A percentile compares a stretch with the other conserved stretches of the same genome.
These are phyloP conservation scores for Apiotrichum siamense DNA, from an alignment of 1,284 basidiomycete genomes.

Conservation along the genomic window DNA sequence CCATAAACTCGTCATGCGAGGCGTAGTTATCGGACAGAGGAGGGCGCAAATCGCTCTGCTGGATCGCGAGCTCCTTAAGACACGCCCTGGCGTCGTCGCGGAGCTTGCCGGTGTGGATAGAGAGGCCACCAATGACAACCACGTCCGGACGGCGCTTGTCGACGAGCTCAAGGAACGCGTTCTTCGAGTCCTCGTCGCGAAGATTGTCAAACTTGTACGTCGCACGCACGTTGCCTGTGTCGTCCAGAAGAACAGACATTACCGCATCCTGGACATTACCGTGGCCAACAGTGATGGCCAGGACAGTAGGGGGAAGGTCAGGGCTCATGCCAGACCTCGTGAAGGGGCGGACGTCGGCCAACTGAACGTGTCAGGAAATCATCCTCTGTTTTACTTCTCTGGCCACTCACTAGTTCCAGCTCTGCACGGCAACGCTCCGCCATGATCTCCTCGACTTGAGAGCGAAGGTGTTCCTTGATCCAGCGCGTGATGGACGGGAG, in stretches of 20 bases:
- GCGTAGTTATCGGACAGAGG: slow-evolving; percentile 31
- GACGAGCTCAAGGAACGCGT: slow-evolving; percentile 72
- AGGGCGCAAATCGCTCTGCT: slow-evolving; percentile 24
- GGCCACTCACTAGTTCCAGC: slow-evolving; percentile 60
- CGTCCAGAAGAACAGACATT: slow-evolving; percentile 76
- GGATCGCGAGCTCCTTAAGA: slow-evolving; percentile 39
- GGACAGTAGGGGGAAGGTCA: slow-evolving; percentile 73
- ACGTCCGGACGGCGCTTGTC: slow-evolving; percentile 78
- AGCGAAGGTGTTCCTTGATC: slow-evolving; percentile 81
- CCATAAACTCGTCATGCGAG: slow-evolving; percentile 34
- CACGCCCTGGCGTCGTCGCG: slow-evolving; percentile 55
- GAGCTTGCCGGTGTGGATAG: slow-evolving; percentile 59
- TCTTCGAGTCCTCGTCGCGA: slow-evolving; percentile 55
- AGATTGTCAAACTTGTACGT: slow-evolving; percentile 85
- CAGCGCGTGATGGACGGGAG: slow-evolving; percentile 78
- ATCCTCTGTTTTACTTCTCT: slow-evolving; percentile 9
- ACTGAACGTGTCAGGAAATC: slow-evolving; percentile 24
- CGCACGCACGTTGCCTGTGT: slow-evolving; percentile 80
- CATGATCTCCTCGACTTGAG: slow-evolving; percentile 81
- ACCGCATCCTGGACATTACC: slow-evolving; percentile 91
- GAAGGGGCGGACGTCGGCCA: slow-evolving; percentile 61
- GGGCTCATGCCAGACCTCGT: slow-evolving; percentile 57
- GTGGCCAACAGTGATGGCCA: slow-evolving; percentile 90
- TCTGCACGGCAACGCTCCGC: slow-evolving; percentile 61
- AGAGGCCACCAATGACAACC: slow-evolving; percentile 83